phyloP scores from a whole-genome alignment of 768 basidiomycete genomes.

The Lyophyllum shimeji region DNA sequence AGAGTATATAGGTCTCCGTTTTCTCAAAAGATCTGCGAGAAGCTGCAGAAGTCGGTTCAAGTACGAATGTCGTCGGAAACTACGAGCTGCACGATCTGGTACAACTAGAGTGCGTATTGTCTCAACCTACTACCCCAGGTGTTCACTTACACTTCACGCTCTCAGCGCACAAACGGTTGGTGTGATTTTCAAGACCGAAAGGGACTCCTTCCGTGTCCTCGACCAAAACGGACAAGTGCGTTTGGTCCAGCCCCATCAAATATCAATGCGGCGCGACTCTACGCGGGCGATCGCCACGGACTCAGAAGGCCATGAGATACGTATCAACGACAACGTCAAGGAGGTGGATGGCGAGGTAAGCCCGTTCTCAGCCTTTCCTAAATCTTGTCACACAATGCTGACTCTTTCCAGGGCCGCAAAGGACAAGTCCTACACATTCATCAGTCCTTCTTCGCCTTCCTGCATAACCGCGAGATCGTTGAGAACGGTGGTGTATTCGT shows the following conservation, averaged over 20 bases:
- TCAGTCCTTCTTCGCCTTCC: conserved; percentile 91
- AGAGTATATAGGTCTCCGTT: conserved; percentile 72
- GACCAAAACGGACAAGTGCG: conserved; percentile 93
- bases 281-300: conserved; percentile 86
- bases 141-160: conserved; percentile 9
- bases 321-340: conserved; percentile 88
- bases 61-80: conserved; percentile 86
- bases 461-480: conserved; percentile 86
- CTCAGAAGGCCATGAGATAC: conserved; percentile 82
- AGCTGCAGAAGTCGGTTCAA: conserved; percentile 95
- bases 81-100: conserved; percentile 97
- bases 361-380: conserved; percentile 3
- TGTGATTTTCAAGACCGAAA: conserved; percentile 96
- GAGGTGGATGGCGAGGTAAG: conserved; percentile 86
- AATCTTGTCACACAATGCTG: neutral
- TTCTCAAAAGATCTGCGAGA: conserved; percentile 97
- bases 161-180: conserved; percentile 87
- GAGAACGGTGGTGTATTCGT: conserved; percentile 97
- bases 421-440: conserved; percentile 92
- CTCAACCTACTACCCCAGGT: neutral
- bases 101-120: conserved; percentile 81
- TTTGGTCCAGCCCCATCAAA: conserved; percentile 90
- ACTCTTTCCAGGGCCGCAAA: conserved; percentile 63
- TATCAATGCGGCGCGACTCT: conserved; percentile 87
- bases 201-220: conserved; percentile 92